Percentiles rank a stretch among this genome's conserved stretches.
These are phyloP conservation scores for Garcia nutans DNA, from an alignment of 345 rosid species.

Conservation along the genomic window DNA sequence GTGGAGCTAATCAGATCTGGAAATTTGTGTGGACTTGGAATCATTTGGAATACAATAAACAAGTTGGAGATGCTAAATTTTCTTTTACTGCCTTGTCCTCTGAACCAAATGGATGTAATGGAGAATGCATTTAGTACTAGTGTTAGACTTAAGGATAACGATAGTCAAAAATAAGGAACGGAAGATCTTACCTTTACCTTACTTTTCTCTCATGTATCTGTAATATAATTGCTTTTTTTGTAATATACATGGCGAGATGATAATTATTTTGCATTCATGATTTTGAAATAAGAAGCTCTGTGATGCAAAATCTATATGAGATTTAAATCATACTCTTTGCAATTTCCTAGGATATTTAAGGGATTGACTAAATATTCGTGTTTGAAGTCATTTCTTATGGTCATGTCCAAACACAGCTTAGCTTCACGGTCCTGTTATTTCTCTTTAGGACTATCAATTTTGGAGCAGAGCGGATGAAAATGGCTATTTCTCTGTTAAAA, in stretches of 20 bases:
- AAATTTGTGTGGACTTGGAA: background rate
- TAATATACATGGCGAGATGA: background rate
- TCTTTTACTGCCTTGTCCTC: background rate
- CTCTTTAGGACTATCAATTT: slow-evolving; percentile 68
- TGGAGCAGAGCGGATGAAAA: slow-evolving; percentile 68
- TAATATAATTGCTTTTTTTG: background rate
- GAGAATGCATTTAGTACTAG: background rate
- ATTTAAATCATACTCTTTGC: too few relatives aligned
- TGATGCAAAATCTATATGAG: too few relatives aligned
- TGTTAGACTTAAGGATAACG: background rate
- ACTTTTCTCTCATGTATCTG: background rate
- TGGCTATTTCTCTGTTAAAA: slow-evolving; percentile 57
- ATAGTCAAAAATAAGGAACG: background rate
- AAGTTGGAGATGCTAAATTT: background rate
- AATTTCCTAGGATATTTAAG: too few relatives aligned
- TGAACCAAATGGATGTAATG: background rate
- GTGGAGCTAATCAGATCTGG: background rate
- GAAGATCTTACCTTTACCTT: background rate
- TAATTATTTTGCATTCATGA: background rate
- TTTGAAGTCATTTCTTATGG: too few relatives aligned
- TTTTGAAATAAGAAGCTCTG: too few relatives aligned
- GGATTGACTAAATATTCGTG: too few relatives aligned
- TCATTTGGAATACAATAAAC: background rate
- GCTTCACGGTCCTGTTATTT: background rate
- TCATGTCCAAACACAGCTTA: too few relatives aligned